These are phyloP conservation scores for Eucommia ulmoides DNA, from an alignment of 257 asterid species.

Conservation along the genomic window DNA sequence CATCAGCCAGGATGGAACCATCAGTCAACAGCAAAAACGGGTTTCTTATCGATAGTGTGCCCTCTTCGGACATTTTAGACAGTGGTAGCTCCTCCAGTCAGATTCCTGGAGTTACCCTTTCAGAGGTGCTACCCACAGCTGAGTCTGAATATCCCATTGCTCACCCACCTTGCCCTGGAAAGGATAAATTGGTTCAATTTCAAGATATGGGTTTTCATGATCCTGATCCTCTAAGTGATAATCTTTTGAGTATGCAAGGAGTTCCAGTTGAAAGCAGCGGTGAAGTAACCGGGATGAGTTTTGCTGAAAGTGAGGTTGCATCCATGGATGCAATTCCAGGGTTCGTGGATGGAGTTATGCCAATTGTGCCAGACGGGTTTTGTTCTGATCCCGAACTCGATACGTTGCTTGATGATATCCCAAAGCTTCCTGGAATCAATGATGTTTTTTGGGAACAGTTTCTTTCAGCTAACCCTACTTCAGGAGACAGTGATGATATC, in stretches of 20 bases:
- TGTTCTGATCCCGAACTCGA: too few species aligned
- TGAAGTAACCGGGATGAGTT: conserved; percentile 21
- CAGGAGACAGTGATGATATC: conserved; percentile 40
- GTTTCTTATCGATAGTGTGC: conserved; percentile 36
- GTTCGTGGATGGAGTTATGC: conserved; percentile 28
- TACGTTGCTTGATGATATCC: conserved; percentile 32
- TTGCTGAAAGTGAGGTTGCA: conserved; percentile 16
- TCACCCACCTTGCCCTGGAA: conserved; percentile 14
- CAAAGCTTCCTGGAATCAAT: conserved; percentile 54
- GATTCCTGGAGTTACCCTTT: conserved; percentile 43
- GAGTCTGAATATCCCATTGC: conserved; percentile 8
- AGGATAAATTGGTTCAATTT: conserved; percentile 13
- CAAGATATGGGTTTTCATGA: conserved; percentile 14
- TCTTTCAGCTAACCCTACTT: conserved; percentile 43
- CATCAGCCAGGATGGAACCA: conserved; percentile 33
- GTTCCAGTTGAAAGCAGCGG: conserved; percentile 15
- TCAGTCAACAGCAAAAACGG: conserved; percentile 28
- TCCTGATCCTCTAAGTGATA: conserved; percentile 17
- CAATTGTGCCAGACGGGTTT: conserved; percentile 27
- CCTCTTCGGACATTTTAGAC: conserved; percentile 26
- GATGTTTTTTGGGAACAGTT: conserved; percentile 83
- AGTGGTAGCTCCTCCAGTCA: conserved; percentile 28
- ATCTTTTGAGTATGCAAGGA: conserved; percentile 11
- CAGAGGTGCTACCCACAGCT: conserved; percentile 39
- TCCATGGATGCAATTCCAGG: conserved; percentile 26